Percentiles rank a stretch among this genome's conserved stretches.
Evolutionary conservation across 192 early-diverging fungal species (phyloP).

Genomic region (Haplosporangium gracile): DNA sequence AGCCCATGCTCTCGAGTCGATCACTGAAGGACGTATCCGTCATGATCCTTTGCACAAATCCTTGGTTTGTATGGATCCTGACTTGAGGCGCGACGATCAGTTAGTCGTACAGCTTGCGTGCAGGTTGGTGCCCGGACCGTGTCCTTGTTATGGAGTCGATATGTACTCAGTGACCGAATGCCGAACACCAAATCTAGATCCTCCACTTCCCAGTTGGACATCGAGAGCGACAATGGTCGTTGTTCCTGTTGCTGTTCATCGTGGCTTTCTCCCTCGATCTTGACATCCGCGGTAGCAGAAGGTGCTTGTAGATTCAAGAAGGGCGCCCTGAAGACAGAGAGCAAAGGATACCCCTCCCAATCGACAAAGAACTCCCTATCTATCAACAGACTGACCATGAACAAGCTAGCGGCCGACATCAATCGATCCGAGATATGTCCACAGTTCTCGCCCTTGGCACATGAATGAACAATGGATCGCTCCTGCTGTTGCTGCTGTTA

Average conservation of each 20-base stretch:
- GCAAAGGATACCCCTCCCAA: constrained; percentile 1
- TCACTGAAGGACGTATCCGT: constrained; percentile 9
- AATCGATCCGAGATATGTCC: constrained; percentile 10
- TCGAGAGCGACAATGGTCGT: neutral
- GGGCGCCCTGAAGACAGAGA: neutral
- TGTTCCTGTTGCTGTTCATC: neutral
- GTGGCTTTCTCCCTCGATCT: neutral
- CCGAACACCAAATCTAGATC: constrained; percentile 3
- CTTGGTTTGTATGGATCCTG: neutral
- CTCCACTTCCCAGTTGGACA: neutral
- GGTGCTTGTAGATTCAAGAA: constrained; percentile 10
- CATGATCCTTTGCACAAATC: constrained; percentile 11
- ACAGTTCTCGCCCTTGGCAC: neutral
- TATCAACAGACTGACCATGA: constrained; percentile 12
- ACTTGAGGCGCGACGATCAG: neutral
- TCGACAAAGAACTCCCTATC: constrained; percentile 29
- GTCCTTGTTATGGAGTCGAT: neutral
- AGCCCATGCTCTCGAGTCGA: constrained; percentile 10
- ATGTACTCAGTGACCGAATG: constrained; percentile 5
- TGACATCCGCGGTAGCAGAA: neutral
- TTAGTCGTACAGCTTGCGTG: neutral
- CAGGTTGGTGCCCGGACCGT: neutral
- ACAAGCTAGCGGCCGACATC: constrained; percentile 13
- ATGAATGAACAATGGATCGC: neutral
- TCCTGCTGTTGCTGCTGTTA: neutral